These are phyloP conservation scores for Nidularia pulvinata DNA, from an alignment of 768 basidiomycete genomes.

Conservation along the genomic window DNA sequence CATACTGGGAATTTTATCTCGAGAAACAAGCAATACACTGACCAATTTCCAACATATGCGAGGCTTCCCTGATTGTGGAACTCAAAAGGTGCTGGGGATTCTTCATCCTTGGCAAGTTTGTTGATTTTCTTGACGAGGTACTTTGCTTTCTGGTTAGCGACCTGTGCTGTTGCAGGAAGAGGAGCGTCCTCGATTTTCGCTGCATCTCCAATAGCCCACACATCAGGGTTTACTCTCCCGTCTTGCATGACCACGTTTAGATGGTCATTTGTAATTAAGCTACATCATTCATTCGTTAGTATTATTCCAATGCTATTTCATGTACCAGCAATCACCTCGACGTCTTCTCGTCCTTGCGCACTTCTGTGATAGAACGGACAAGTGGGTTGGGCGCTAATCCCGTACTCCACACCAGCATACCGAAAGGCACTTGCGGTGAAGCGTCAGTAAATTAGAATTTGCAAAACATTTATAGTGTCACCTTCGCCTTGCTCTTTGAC, in stretches of 20 bases:
- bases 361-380: conserved; percentile 55
- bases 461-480: conserved; percentile 11
- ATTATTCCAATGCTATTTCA: no score
- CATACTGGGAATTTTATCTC: background rate
- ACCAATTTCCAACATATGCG: conserved; percentile 83
- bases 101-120: conserved; percentile 49
- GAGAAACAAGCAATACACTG: conserved; percentile 13
- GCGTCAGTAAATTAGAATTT: background rate
- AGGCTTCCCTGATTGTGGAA: conserved; percentile 76
- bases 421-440: conserved; percentile 61
- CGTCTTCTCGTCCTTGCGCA: conserved; percentile 48
- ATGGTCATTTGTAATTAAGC: conserved; percentile 47
- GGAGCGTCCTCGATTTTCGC: conserved; percentile 53
- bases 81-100: conserved; percentile 52
- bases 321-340: no score
- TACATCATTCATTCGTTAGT: conserved; percentile 3
- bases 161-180: conserved; percentile 88
- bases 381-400: conserved; percentile 85
- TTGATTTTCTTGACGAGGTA: conserved; percentile 72
- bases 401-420: conserved; percentile 87
- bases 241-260: conserved; percentile 61
- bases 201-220: conserved; percentile 86
- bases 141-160: conserved; percentile 76
- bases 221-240: conserved; percentile 56
- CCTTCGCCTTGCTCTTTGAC: conserved; percentile 76